Percentiles rank a stretch among this genome's conserved stretches.
phyloP scores from a whole-genome alignment of 768 basidiomycete genomes.

The Xerocomellus amylosporus region DNA sequence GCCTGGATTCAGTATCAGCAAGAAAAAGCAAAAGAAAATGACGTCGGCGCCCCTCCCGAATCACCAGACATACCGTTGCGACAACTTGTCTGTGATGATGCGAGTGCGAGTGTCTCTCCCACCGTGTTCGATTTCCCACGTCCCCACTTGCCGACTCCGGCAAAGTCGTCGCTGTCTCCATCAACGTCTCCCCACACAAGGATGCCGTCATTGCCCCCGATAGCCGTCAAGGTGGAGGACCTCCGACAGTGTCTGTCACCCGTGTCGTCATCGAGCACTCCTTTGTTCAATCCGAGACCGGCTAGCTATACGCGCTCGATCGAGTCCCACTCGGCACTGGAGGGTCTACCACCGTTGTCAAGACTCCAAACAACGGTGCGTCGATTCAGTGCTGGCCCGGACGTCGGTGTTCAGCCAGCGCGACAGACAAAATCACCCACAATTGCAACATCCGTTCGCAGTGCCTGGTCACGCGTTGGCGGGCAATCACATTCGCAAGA shows the following conservation, averaged over 20 bases:
- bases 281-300: not conserved
- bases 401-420: not conserved
- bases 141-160: constrained; percentile 30
- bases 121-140: constrained; percentile 5
- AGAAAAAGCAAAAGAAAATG: constrained; percentile 18
- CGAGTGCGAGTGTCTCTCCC: constrained; percentile 18
- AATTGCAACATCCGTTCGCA: not conserved
- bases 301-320: not conserved
- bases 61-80: constrained; percentile 13
- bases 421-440: not conserved
- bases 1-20: constrained; percentile 32
- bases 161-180: constrained; percentile 28
- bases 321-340: not conserved
- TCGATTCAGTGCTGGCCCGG: not conserved
- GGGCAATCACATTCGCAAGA: not conserved
- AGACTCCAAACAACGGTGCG: constrained; percentile 7
- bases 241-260: not conserved
- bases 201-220: constrained; percentile 29
- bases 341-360: constrained; percentile 3
- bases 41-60: not conserved
- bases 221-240: constrained; percentile 30
- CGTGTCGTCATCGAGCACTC: not conserved
- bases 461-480: not conserved
- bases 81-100: not conserved
- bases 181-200: constrained; percentile 8